Evolutionary conservation across 768 basidiomycete species (phyloP).

Genomic region (Hypholoma sublateritium): DNA sequence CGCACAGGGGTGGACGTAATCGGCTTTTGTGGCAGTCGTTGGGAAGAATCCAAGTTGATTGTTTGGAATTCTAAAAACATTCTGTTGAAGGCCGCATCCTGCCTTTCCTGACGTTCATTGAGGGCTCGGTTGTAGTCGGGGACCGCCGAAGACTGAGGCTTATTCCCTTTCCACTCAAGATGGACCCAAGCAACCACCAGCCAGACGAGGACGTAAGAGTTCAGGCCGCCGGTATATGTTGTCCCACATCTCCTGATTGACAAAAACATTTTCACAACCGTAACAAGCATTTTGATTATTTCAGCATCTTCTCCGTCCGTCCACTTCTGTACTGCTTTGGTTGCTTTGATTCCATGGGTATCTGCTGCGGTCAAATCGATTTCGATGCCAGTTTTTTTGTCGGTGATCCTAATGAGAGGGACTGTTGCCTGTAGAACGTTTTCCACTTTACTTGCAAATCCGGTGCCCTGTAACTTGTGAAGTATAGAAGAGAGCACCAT

Average conservation of each 20-base stretch:
- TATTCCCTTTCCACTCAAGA: conserved; percentile 18
- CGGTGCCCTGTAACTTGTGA: conserved; percentile 7
- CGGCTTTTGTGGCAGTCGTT: too few relatives aligned
- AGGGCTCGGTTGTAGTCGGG: not conserved
- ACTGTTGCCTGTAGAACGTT: conserved; percentile 16
- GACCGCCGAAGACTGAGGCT: not conserved
- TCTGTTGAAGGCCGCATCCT: too few relatives aligned
- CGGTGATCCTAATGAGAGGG: conserved; percentile 23
- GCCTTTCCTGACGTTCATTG: not conserved
- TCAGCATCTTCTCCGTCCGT: conserved; percentile 4
- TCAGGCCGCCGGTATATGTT: conserved; percentile 26
- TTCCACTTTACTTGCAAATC: conserved; percentile 21
- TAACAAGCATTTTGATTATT: conserved; percentile 17
- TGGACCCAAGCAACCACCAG: conserved; percentile 29
- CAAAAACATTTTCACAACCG: conserved; percentile 26
- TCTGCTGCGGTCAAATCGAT: conserved; percentile 23
- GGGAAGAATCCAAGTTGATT: too few relatives aligned
- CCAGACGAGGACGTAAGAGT: conserved; percentile 27
- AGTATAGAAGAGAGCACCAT: not conserved
- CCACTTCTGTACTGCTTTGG: conserved; percentile 21
- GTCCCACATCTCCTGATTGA: conserved; percentile 23
- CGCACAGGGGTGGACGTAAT: not conserved
- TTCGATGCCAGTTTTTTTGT: conserved; percentile 23
- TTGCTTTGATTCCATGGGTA: conserved; percentile 16
- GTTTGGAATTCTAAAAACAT: too few relatives aligned